Evolutionary conservation across 345 rosid species (phyloP), one percentile per base, ranked within the genome.

Genomic region (Populus euphratica): DNA sequence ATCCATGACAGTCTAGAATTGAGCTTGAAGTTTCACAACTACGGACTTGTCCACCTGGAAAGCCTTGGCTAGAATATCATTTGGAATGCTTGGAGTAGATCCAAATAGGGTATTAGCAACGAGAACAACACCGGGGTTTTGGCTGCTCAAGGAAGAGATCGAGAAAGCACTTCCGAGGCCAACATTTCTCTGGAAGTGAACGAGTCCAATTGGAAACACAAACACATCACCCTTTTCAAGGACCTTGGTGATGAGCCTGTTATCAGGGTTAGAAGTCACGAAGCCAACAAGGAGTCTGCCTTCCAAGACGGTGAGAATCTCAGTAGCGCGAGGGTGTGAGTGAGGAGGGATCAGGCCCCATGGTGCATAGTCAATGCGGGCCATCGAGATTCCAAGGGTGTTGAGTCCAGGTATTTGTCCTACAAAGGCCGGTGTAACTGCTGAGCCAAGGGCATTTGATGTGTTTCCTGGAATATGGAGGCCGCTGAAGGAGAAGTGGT

Each of bases 201-300:
- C 38, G 0, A 79, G 85, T 50, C 85, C 87, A 38, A 70, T 13
- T 0, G 78, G 85, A 61, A 79, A 82, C 13, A 80, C 82, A 17
- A 85, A 79, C 39, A 41, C 77, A 10, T 82, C 82, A 21, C 83
- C 83, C 68, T 75, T 72, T 4, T 31, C 33, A 1, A 43, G 47
- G 47, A 75, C 79, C 83, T 79, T 85, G 2, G 75, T 56, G 41
- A 79, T 69, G 71, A 85, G 68, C 69, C 56, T 39, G 73, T 81
- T 82, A 0, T 73, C 80, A 1, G 83, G 84, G 44, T 78, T 76
- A 16, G 85, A 82, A 1, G 82, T 85, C 56, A 82, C 50, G 49
- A 82, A 82, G 6, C 87, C 85, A 5, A 74, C 74, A 0, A 21
- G 6, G 11, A 85, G 38, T 21, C 39, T 77, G n/a, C 87, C 85